Evolutionary conservation across 2,329 filamentous ascomycete genomes (phyloP).

Genomic region (Aspergillaceae sp.): DNA sequence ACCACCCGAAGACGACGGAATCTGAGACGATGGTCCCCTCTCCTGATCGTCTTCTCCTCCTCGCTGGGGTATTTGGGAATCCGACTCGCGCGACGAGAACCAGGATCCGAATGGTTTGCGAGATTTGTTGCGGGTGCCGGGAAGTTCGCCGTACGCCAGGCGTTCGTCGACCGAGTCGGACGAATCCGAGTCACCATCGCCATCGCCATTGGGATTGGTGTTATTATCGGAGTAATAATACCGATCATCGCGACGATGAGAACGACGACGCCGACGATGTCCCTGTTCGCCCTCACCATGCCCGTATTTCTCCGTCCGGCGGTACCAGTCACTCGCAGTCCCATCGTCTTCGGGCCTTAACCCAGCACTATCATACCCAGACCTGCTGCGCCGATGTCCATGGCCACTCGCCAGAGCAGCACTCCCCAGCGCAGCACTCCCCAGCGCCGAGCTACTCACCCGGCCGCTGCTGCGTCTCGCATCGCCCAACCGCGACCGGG

Average conservation of each 20-base stretch:
- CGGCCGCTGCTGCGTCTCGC: neutral
- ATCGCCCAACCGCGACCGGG: conserved; percentile 10
- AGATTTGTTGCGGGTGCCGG: neutral
- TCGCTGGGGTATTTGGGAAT: neutral
- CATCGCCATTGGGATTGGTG: neutral
- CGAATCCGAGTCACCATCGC: conserved; percentile 1
- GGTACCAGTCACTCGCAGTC: neutral
- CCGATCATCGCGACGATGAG: neutral
- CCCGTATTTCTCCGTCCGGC: neutral
- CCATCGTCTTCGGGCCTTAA: neutral
- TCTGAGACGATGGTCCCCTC: too few relatives aligned
- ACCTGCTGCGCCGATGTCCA: neutral
- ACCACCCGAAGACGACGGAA: neutral
- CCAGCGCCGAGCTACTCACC: too few relatives aligned
- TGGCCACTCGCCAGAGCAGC: neutral
- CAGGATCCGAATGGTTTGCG: neutral
- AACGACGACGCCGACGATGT: neutral
- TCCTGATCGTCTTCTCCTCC: too few relatives aligned
- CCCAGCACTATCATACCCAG: conserved; percentile 9
- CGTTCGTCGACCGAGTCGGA: conserved; percentile 23
- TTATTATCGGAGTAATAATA: neutral
- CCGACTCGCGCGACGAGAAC: neutral
- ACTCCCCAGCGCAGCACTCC: too few relatives aligned
- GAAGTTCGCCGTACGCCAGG: conserved; percentile 31
- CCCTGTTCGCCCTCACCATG: neutral